Evolutionary conservation across 805 yeast species (phyloP).

Genomic region (Spathaspora boniae): DNA sequence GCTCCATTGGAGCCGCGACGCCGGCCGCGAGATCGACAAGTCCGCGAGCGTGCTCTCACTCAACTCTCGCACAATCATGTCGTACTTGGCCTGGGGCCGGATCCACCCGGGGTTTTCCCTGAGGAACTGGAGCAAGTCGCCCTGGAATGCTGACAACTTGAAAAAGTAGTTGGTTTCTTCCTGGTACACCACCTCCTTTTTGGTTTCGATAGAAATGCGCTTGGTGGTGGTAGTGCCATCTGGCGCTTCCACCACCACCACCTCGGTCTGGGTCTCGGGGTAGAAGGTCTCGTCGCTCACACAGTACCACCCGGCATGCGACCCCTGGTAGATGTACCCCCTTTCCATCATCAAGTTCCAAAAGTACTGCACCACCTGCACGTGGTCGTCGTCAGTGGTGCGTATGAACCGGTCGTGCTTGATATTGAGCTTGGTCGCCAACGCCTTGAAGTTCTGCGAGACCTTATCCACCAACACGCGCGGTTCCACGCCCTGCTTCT

Average conservation of each 20-base stretch:
- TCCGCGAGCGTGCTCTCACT: slow-evolving; percentile 50
- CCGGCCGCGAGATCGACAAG: slow-evolving; percentile 84
- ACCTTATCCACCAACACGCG: slow-evolving; percentile 70
- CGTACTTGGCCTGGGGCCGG: slow-evolving; percentile 57
- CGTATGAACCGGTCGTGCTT: slow-evolving; percentile 75
- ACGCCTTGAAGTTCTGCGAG: slow-evolving; percentile 55
- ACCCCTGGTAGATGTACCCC: slow-evolving; percentile 75
- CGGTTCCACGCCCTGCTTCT: slow-evolving; percentile 45
- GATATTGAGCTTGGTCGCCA: slow-evolving; percentile 60
- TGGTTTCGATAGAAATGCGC: slow-evolving; percentile 61
- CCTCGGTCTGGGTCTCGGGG: slow-evolving; percentile 71
- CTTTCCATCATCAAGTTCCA: slow-evolving; percentile 63
- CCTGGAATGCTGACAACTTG: slow-evolving; percentile 59
- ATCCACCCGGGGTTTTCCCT: slow-evolving; percentile 55
- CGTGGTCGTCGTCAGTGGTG: slow-evolving; percentile 85
- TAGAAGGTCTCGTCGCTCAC: slow-evolving; percentile 92
- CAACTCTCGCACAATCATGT: slow-evolving; percentile 57
- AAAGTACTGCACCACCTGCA: slow-evolving; percentile 56
- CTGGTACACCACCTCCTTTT: slow-evolving; percentile 70
- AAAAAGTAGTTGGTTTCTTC: slow-evolving; percentile 88
- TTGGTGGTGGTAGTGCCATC: slow-evolving; percentile 7
- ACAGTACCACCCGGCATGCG: slow-evolving; percentile 93
- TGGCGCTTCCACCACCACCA: slow-evolving; percentile 19
- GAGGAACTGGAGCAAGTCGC: slow-evolving; percentile 47
- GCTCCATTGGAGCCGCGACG: slow-evolving; percentile 81